Base-by-base conservation (phyloP, 2,329 filamentous ascomycete species). In the Raffaelea ambrosiae region DNA sequence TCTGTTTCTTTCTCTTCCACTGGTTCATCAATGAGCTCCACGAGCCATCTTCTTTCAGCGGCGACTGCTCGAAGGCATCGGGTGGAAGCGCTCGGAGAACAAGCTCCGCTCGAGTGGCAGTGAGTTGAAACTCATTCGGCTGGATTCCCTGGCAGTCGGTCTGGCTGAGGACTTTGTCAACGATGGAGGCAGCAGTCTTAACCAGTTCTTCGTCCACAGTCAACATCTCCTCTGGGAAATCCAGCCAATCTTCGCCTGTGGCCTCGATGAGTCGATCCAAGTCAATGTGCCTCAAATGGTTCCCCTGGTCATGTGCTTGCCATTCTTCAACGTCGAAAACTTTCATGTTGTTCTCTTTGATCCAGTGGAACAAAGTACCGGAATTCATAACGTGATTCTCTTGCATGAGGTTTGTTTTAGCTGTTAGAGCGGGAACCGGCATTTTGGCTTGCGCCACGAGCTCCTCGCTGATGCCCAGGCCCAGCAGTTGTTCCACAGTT, bases 391-490 rank as follows among this genome's bases (percentile, higher is more conserved):
- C n/a, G n/a, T n/a, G n/a, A n/a, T n/a, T n/a, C n/a, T n/a, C n/a
- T n/a, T n/a, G n/a, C n/a, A n/a, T n/a, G n/a, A n/a, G n/a, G n/a
- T n/a, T n/a, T n/a, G n/a, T n/a, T n/a, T n/a, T 29, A 29, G 26
- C 7, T 29, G 7, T 29, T 29, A 29, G 26, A 29, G 11, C 14
- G 1, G 50, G 48, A 4, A 51, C 29, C 2, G 47, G 39, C 3
- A 55, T 16, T 8, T 46, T 51, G 3, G 48, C 51, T n/a, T 48
- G 52, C 1, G 23, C 31, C 7, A 31, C 31, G n/a, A 29, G 5
- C 21, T 20, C 8, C 0, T 44, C 36, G 23, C 43, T 42, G 8
- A 47, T 47, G 16, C 47, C 47, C 5, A 49, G 2, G 3, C 5
- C n/a, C 3, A 51, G 19, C 0, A 54, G 35, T 3, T 8, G 13